These are phyloP conservation scores for Alternaria brassicae DNA, from an alignment of 2,329 filamentous ascomycete genomes.

Conservation along the genomic window DNA sequence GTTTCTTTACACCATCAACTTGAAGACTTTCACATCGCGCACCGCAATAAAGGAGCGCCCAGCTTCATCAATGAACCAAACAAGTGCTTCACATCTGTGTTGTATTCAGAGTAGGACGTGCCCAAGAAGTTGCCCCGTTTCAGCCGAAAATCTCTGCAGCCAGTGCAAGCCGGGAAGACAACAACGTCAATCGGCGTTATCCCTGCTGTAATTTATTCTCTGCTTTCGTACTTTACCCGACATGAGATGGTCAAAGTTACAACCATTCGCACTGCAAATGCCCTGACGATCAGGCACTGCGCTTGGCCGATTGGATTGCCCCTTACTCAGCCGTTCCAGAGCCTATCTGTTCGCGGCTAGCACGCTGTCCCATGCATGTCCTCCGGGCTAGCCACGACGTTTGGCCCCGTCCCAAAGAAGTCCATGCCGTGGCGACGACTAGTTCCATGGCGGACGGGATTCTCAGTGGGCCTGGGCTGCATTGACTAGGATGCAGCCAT, in stretches of 20 bases:
- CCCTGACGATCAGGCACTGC: conserved; percentile 45
- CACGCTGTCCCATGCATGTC: conserved; percentile 34
- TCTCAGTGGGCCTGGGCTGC: conserved; percentile 38
- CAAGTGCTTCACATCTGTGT: conserved; percentile 1
- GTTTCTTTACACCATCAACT: conserved; percentile 6
- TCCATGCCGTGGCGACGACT: conserved; percentile 44
- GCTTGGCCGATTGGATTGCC: conserved; percentile 38
- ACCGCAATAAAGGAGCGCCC: background rate
- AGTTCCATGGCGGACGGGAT: conserved; percentile 41
- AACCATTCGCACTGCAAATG: conserved; percentile 26
- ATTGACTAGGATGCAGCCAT: conserved; percentile 37
- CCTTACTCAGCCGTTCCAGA: conserved; percentile 29
- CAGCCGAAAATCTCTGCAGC: conserved; percentile 33
- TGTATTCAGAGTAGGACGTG: conserved; percentile 15
- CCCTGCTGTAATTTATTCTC: conserved; percentile 40
- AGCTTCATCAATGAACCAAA: conserved; percentile 13
- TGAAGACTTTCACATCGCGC: conserved; percentile 1
- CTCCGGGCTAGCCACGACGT: conserved; percentile 44
- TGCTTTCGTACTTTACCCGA: conserved; percentile 38
- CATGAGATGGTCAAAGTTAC: conserved; percentile 35
- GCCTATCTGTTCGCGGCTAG: conserved; percentile 31
- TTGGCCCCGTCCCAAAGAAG: conserved; percentile 42
- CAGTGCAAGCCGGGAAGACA: conserved; percentile 11
- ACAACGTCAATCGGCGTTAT: conserved; percentile 26
- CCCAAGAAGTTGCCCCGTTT: conserved; percentile 21